A percentile compares a stretch with the other conserved stretches of the same genome.
Conservation (phyloP, 192 early-diverging fungal genomes). For the Chytriomyces sp. region DNA sequence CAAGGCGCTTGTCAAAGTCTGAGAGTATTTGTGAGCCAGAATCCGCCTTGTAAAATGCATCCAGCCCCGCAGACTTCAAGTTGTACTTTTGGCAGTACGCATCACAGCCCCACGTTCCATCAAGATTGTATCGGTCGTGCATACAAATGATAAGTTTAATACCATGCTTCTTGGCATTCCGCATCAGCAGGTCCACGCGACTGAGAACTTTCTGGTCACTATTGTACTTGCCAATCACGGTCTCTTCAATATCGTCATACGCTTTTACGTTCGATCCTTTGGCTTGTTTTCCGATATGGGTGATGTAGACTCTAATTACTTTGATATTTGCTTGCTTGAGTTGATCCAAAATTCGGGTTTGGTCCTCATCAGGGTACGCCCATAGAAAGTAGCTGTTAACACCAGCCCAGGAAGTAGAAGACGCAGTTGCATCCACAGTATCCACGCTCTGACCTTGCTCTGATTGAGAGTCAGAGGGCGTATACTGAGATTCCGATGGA, state of each 20-base stretch:
- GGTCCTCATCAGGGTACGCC: conserved; percentile 6
- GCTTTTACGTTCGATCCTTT: neutral
- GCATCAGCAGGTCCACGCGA: conserved; percentile 24
- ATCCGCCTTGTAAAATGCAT: conserved; percentile 18
- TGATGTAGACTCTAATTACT: conserved; percentile 31
- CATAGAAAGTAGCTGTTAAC: conserved; percentile 33
- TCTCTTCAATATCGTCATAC: conserved; percentile 12
- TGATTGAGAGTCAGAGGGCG: no score
- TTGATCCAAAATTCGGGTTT: neutral
- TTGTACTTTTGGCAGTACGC: conserved; percentile 24
- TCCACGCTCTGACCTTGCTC: no score
- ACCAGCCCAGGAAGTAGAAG: conserved; percentile 17
- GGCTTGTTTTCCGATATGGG: conserved; percentile 8
- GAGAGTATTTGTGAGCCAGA: neutral
- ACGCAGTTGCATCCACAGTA: no score
- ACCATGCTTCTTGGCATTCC: neutral
- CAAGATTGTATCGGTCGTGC: conserved; percentile 34
- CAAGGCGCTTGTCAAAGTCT: conserved; percentile 28
- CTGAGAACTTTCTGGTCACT: conserved; percentile 28
- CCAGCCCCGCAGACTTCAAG: neutral
- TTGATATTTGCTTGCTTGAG: conserved; percentile 24
- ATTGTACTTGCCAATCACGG: conserved; percentile 20
- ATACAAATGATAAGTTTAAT: conserved; percentile 37
- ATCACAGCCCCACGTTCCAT: conserved; percentile 35
- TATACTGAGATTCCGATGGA: no score